Evolutionary conservation across 225 moss, liverwort and hornwort genomes (phyloP), one percentile per base, ranked within the genome.

Genomic region (Sphagnum tenellum): DNA sequence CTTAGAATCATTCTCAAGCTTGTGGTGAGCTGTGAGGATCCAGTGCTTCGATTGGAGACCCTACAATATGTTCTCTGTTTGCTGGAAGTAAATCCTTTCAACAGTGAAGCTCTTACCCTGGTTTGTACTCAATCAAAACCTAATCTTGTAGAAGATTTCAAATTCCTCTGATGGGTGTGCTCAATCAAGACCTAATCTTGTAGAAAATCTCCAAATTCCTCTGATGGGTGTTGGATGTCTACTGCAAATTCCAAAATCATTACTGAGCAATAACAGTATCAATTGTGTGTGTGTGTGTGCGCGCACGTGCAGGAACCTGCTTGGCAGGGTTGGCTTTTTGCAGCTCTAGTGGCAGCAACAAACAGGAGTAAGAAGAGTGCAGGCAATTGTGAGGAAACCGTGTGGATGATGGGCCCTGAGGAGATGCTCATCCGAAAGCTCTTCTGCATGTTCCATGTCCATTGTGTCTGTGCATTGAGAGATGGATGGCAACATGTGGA

Each of bases 271-370:
- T 29, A 29, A 29, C 29, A 29, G 29, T 29, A 29, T 29, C 29
- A 29, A 29, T 29, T 29, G 29, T 29, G 29, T 29, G 29, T 29
- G 29, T 29, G 29, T 29, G 29, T 29, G 29, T 29, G 9, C 63
- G 45, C 55, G 44, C 75, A 79, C 63, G 45, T 61, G 44, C 75
- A 79, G 78, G 74, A 79, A 75, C 54, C 70, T 50, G 48, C 50
- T 5, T 79, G 78, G 78, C 78, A 79, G 63, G 74, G 71, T 13
- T 79, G 78, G 78, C 74, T 79, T 56, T 74, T 79, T 10, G 67
- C 78, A 3, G 63, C 61, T 4, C 59, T 79, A 66, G 64, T 74
- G 47, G 67, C 71, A 48, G 74, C 67, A 64, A 14, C 13, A 4
- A 71, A 71, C 47, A 66, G 74, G 57, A 68, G 64, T 48, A 73